Conservation (phyloP, 2,329 filamentous ascomycete genomes). For the Simplicillium sp. region DNA sequence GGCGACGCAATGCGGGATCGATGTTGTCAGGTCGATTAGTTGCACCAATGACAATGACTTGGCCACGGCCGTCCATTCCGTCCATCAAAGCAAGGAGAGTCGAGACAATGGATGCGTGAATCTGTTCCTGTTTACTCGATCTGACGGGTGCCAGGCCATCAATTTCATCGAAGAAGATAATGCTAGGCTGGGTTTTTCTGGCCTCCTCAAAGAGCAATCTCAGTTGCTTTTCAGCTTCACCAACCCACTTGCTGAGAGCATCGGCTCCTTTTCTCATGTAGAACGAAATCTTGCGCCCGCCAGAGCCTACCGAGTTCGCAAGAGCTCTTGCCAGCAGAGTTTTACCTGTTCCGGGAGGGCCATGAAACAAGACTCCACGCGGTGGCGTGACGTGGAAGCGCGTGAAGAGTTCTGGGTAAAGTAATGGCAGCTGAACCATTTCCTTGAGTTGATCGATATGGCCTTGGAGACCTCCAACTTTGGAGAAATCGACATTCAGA, state of each 20-base stretch:
- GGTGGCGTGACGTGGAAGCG: conserved; percentile 90
- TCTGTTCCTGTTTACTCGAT: conserved; percentile 97
- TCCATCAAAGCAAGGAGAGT: conserved; percentile 93
- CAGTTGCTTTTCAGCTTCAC: conserved; percentile 92
- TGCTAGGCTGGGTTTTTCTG: conserved; percentile 89
- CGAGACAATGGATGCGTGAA: conserved; percentile 94
- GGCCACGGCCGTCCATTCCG: conserved; percentile 94
- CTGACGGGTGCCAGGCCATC: conserved; percentile 92
- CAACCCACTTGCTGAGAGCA: conserved; percentile 97
- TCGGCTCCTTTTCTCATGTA: conserved; percentile 99
- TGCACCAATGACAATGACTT: conserved; percentile 98
- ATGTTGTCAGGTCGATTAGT: conserved; percentile 96
- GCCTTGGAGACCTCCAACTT: conserved; percentile 82
- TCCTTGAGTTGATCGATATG: conserved; percentile 98
- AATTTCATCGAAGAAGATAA: conserved; percentile 99
- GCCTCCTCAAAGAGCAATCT: conserved; percentile 92
- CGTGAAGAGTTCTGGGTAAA: conserved; percentile 91
- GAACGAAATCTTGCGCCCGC: conserved; percentile 92
- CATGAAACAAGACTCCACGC: conserved; percentile 91
- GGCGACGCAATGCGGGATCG: conserved; percentile 86
- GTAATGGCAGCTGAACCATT: conserved; percentile 89
- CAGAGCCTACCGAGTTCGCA: conserved; percentile 79
- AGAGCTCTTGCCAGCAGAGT: conserved; percentile 90
- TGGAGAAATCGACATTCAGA: conserved; percentile 84
- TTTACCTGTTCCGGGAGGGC: conserved; percentile 94